Evolutionary conservation across 495 filamentous ascomycete genomes (phyloP).

Genomic region (Jackrogersella multiformis): DNA sequence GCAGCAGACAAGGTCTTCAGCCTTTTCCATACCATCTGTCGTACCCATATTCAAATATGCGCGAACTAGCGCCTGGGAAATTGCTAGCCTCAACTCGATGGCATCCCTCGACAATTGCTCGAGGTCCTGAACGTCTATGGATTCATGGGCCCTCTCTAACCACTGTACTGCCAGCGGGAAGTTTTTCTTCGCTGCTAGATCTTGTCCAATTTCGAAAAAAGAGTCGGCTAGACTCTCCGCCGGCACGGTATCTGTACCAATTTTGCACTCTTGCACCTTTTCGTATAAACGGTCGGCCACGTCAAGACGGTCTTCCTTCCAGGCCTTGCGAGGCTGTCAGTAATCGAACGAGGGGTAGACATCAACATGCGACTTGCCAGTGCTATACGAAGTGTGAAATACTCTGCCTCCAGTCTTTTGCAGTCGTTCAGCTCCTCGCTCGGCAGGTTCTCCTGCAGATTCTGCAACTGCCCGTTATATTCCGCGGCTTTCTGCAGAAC

Average conservation of each 20-base stretch:
- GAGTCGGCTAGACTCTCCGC: constrained; percentile 75
- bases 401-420: constrained; percentile 66
- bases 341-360: constrained; percentile 20
- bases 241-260: constrained; percentile 56
- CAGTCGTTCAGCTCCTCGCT: constrained; percentile 46
- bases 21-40: constrained; percentile 59
- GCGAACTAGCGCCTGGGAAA: constrained; percentile 70
- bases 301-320: constrained; percentile 73
- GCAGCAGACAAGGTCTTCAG: constrained; percentile 64
- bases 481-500: constrained; percentile 70
- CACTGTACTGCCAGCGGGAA: constrained; percentile 69
- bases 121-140: constrained; percentile 65
- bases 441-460: constrained; percentile 38
- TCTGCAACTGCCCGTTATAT: constrained; percentile 67
- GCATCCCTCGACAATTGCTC: constrained; percentile 66
- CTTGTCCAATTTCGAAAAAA: constrained; percentile 76
- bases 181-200: constrained; percentile 61
- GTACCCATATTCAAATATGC: constrained; percentile 59
- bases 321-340: constrained; percentile 63
- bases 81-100: constrained; percentile 69
- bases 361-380: constrained; percentile 61
- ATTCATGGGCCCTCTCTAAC: constrained; percentile 74
- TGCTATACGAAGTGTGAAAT: constrained; percentile 72
- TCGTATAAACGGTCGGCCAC: constrained; percentile 81
- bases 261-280: constrained; percentile 57